Conservation (phyloP, 1,284 basidiomycete genomes). For the Trichosporon inkin region DNA sequence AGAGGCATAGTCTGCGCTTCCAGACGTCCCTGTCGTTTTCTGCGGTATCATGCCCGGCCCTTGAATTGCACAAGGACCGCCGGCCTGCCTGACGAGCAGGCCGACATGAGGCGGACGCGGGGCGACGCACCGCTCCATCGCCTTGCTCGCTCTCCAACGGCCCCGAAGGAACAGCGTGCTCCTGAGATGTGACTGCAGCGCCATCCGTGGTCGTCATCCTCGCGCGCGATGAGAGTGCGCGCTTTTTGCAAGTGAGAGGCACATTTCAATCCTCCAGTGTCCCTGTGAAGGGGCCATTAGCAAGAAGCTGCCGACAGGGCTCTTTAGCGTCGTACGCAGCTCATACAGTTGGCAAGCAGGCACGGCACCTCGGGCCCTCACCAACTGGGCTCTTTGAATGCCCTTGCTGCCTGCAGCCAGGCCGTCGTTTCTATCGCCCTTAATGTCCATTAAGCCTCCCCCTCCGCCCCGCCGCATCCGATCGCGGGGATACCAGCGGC, state of each 20-base stretch:
- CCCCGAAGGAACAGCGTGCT: neutral
- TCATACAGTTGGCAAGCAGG: neutral
- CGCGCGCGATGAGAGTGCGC: conserved; percentile 4
- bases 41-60: neutral
- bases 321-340: neutral
- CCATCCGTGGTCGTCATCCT: neutral
- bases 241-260: neutral
- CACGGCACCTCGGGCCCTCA: neutral
- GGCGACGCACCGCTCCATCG: neutral
- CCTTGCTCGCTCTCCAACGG: neutral
- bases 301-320: neutral
- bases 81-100: neutral
- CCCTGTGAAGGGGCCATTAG: neutral
- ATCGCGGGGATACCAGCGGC: neutral
- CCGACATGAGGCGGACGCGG: neutral
- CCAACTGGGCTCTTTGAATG: neutral
- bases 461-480: neutral
- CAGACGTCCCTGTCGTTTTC: neutral
- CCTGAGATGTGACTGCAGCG: neutral
- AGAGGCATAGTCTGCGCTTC: neutral
- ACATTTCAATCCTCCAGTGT: conserved; percentile 1
- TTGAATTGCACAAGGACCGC: neutral
- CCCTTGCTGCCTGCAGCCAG: neutral
- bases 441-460: neutral
- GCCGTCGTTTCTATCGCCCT: neutral